Percentiles rank a stretch among this genome's conserved stretches.
Evolutionary conservation across 2,329 filamentous ascomycete species (phyloP).

Genomic region (Immersiporthe knoxdaviesiana): DNA sequence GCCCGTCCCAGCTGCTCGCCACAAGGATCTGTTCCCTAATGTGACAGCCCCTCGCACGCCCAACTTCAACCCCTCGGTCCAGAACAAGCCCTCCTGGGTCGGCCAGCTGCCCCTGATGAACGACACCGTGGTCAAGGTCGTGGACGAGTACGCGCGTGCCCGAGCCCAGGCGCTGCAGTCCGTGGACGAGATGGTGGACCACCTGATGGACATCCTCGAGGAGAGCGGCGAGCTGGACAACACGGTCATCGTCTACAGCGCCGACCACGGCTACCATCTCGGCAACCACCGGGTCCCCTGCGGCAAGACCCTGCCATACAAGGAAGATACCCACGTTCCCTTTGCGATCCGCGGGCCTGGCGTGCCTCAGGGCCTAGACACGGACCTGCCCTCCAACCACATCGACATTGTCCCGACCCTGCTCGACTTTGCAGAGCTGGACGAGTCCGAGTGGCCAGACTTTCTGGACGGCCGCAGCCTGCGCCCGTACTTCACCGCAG

Average conservation of each 20-base stretch:
- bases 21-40: slow-evolving; percentile 64
- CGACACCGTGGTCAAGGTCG: slow-evolving; percentile 20
- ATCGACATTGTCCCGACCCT: slow-evolving; percentile 67
- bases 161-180: slow-evolving; percentile 48
- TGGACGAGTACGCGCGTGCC: slow-evolving; percentile 47
- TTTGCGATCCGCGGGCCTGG: slow-evolving; percentile 63
- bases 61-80: slow-evolving; percentile 63
- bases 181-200: slow-evolving; percentile 49
- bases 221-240: slow-evolving; percentile 28
- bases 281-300: slow-evolving; percentile 27
- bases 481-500: slow-evolving; percentile 58
- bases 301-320: slow-evolving; percentile 58
- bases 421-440: slow-evolving; percentile 48
- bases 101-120: slow-evolving; percentile 28
- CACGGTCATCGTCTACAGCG: slow-evolving; percentile 28
- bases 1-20: slow-evolving; percentile 62
- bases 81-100: slow-evolving; percentile 44
- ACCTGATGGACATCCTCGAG: slow-evolving; percentile 38
- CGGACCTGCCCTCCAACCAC: slow-evolving; percentile 60
- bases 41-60: slow-evolving; percentile 62
- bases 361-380: slow-evolving; percentile 46
- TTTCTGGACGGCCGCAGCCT: slow-evolving; percentile 35
- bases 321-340: slow-evolving; percentile 63
- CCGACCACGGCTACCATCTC: slow-evolving; percentile 29
- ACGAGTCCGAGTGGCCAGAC: slow-evolving; percentile 31